Percentiles rank a stretch among this genome's conserved stretches.
These are phyloP conservation scores for Tylopilus cervinicoccineus DNA, from an alignment of 768 basidiomycete genomes.

Conservation along the genomic window DNA sequence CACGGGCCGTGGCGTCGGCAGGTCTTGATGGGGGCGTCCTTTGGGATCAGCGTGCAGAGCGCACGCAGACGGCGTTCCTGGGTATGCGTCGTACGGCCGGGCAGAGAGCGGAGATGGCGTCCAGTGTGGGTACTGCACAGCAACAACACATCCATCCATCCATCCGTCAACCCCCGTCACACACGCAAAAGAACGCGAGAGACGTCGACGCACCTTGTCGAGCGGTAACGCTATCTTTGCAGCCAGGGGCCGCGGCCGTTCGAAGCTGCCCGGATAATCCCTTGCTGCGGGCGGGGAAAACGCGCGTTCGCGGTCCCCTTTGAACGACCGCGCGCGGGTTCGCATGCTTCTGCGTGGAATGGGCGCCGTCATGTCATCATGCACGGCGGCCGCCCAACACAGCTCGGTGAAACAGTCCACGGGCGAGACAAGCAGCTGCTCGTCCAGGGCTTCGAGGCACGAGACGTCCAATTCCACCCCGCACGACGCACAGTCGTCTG, in stretches of 20 bases:
- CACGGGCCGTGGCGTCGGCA: neutral
- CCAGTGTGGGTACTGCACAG: conserved; percentile 7
- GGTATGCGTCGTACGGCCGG: conserved; percentile 8
- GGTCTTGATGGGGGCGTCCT: conserved; percentile 10
- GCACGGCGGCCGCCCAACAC: conserved; percentile 37
- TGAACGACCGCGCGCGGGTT: conserved; percentile 16
- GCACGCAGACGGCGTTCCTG: conserved; percentile 10
- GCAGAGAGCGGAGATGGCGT: conserved; percentile 2
- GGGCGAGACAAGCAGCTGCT: conserved; percentile 38
- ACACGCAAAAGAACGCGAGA: neutral
- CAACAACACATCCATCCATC: neutral
- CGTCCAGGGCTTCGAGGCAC: conserved; percentile 36
- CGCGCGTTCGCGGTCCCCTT: neutral
- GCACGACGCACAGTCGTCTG: conserved; percentile 24
- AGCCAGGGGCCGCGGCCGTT: conserved; percentile 11
- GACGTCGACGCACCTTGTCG: conserved; percentile 11
- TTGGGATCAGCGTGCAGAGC: conserved; percentile 18
- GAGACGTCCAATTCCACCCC: conserved; percentile 34
- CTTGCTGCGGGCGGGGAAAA: neutral
- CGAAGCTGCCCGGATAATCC: conserved; percentile 10
- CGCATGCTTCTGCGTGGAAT: neutral
- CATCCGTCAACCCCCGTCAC: too few relatives aligned
- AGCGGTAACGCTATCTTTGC: conserved; percentile 18
- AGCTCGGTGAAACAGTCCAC: conserved; percentile 37
- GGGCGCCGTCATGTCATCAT: conserved; percentile 18